Evolutionary conservation across 192 early-diverging fungal species (phyloP).

Genomic region (Funneliformis geosporum): DNA sequence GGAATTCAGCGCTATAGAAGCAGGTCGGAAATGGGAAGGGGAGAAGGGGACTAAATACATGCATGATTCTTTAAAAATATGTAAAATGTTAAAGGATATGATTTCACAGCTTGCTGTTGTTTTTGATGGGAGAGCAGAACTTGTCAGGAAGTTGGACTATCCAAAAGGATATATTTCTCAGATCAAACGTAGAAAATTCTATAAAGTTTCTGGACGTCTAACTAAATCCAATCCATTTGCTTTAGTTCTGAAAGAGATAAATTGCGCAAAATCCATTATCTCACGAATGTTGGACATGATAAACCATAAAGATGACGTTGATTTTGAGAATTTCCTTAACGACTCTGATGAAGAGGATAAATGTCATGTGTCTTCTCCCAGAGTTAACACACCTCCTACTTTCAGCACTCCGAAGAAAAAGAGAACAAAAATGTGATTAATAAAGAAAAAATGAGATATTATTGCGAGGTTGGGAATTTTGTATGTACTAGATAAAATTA

Average conservation of each 20-base stretch:
- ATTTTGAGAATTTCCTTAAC: constrained; percentile 16
- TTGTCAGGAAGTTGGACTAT: constrained; percentile 3
- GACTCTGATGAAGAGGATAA: constrained; percentile 12
- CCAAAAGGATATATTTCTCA: constrained; percentile 14
- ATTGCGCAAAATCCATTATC: background rate
- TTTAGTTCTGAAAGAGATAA: constrained; percentile 15
- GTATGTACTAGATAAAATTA: too few relatives aligned
- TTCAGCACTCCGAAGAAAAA: too few relatives aligned
- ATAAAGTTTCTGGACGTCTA: constrained; percentile 2
- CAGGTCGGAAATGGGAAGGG: background rate
- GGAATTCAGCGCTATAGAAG: background rate
- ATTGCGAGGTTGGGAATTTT: too few relatives aligned
- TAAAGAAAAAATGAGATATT: too few relatives aligned
- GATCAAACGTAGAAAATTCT: background rate
- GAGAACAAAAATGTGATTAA: too few relatives aligned
- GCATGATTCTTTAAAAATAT: background rate
- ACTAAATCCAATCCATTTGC: constrained; percentile 15
- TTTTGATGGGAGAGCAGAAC: background rate
- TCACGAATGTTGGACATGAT: background rate
- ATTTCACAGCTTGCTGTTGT: background rate
- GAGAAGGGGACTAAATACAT: background rate
- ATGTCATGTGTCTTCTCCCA: background rate
- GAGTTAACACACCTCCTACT: too few relatives aligned
- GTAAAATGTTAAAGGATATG: constrained; percentile 14
- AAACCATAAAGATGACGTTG: background rate